Percentiles rank a stretch among this genome's conserved stretches.
Conservation (phyloP, 257 asterid species). For the Cinchona pubescens region DNA sequence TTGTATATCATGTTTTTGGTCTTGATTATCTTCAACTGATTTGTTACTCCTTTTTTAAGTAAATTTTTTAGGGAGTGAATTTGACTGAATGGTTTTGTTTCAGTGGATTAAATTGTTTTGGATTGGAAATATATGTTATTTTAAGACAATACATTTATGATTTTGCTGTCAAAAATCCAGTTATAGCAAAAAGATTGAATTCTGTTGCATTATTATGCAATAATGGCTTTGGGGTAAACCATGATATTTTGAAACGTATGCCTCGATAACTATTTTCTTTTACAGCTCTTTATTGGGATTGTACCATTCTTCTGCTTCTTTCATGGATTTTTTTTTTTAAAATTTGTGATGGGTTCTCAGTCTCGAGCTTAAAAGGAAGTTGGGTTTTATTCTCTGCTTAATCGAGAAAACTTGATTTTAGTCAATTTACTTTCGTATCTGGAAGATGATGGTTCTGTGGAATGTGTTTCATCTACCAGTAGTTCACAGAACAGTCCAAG, state of each 20-base stretch:
- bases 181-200: not conserved
- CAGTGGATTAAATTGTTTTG: too few species aligned
- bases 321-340: not conserved
- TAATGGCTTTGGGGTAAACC: not conserved
- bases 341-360: not conserved
- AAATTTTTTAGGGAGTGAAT: too few species aligned
- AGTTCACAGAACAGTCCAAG: not conserved
- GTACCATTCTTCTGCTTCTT: not conserved
- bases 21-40: not conserved
- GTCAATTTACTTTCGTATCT: not conserved
- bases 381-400: not conserved
- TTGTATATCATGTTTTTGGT: not conserved
- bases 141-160: not conserved
- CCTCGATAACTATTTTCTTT: too few species aligned
- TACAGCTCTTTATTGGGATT: not conserved
- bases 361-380: too few species aligned
- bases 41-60: not conserved
- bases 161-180: not conserved
- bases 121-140: not conserved
- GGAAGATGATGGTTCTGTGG: not conserved
- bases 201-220: not conserved
- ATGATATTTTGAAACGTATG: not conserved
- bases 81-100: not conserved
- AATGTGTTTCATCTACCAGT: not conserved
- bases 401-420: not conserved